Evolutionary conservation across 2,329 filamentous ascomycete genomes (phyloP), one percentile per base, ranked within the genome.

Genomic region (Diaporthe ilicicola): DNA sequence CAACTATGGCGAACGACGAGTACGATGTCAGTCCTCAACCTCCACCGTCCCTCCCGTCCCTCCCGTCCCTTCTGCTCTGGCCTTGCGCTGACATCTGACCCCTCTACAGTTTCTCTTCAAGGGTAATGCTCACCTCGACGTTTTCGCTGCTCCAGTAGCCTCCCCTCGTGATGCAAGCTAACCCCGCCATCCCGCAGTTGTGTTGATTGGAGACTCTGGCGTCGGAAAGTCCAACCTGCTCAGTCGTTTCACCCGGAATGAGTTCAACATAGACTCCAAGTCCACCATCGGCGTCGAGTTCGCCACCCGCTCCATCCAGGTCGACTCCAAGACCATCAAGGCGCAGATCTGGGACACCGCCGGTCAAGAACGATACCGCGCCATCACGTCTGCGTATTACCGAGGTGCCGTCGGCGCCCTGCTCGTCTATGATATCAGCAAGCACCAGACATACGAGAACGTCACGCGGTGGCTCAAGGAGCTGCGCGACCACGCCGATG

Each of bases 321-420:
- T 99, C 80, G 96, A 99, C 85, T 93, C 93, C 81, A 99, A 99
- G 90, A 99, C 96, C 75, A 99, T 99, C 91, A 99, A 99, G 89
- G 96, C 96, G 78, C 96, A 99, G 88, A 99, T 99, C 80, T 99
- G 97, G 96, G 96, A 99, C 87, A 99, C 96, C 72, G 96, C 96
- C 76, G 96, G 96, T 77, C 96, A 99, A 87, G 96, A 99, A 86
- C 93, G 96, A 83, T 99, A 98, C 88, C 94, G 97, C 82, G 96
- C 96, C 82, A 99, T 99, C 83, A 99, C 96, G 77, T 98, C 96
- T 72, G 96, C 96, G 77, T 99, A 99, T 88, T 99, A 99, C 86
- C 93, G 96, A 79, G 97, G 96, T 79, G 97, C 96, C 69, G 96
- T 99, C 70, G 96, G 96, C 78, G 96, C 96, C 74, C 91, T 99